Conservation (phyloP, 2,329 filamentous ascomycete genomes). For the Intubia oerlemansii region DNA sequence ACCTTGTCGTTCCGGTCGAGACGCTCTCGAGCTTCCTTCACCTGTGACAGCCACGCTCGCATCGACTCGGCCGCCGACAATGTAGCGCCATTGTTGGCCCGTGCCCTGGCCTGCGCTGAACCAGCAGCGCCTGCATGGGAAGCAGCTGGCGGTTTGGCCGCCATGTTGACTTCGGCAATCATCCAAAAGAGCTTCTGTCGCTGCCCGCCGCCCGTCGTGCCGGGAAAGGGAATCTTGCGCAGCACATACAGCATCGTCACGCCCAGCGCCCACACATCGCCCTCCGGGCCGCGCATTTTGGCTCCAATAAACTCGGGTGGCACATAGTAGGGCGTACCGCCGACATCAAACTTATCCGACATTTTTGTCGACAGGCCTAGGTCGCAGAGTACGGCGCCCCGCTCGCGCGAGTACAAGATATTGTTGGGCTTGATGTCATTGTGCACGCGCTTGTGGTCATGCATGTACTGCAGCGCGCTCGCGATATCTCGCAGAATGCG, state of each 20-base stretch:
- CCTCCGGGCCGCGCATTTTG: slow-evolving; percentile 29
- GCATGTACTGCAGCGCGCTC: slow-evolving; percentile 32
- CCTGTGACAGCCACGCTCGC: slow-evolving; percentile 32
- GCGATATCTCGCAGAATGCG: slow-evolving; percentile 32
- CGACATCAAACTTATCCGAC: slow-evolving; percentile 14
- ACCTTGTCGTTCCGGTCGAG: slow-evolving; percentile 25
- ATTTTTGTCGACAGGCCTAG: slow-evolving; percentile 32
- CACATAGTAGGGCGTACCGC: slow-evolving; percentile 40
- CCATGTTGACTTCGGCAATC: slow-evolving; percentile 30
- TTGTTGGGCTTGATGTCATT: slow-evolving; percentile 43
- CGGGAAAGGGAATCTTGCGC: slow-evolving; percentile 31
- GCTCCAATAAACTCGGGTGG: slow-evolving; percentile 37
- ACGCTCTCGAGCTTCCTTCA: slow-evolving; percentile 23
- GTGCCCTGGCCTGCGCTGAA: too few species aligned
- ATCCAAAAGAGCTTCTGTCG: slow-evolving; percentile 33
- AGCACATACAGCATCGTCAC: slow-evolving; percentile 39
- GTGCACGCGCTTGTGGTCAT: slow-evolving; percentile 30
- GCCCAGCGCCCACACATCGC: slow-evolving; percentile 38
- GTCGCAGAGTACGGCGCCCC: slow-evolving; percentile 38
- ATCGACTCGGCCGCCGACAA: slow-evolving; percentile 27
- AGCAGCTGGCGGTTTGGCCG: too few species aligned
- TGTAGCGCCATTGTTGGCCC: too few species aligned
- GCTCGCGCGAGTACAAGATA: slow-evolving; percentile 35
- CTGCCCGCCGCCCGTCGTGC: slow-evolving; percentile 25
- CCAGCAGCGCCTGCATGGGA: too few species aligned